phyloP scores from a whole-genome alignment of 441 rosid genomes.

The Populus trichocarpa region DNA sequence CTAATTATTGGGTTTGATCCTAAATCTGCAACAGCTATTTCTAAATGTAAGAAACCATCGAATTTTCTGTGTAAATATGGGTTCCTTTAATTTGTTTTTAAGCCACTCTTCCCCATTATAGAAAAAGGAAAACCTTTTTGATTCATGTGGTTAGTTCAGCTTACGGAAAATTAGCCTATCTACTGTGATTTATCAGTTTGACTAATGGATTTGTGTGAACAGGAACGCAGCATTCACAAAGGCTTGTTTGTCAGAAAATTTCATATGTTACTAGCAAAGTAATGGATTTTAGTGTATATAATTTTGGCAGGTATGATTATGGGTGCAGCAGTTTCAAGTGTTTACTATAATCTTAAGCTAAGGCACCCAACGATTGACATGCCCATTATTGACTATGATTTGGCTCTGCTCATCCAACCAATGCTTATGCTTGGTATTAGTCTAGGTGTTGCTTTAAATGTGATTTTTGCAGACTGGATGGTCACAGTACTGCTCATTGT shows the following conservation, averaged over 20 bases:
- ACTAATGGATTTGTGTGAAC: too few relatives aligned
- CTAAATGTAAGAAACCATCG: constrained; percentile 47
- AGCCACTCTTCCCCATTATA: too few relatives aligned
- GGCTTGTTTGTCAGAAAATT: too few relatives aligned
- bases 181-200: too few relatives aligned
- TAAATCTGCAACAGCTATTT: constrained; percentile 61
- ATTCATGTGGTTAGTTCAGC: too few relatives aligned
- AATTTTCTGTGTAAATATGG: too few relatives aligned
- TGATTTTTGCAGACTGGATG: constrained; percentile 70
- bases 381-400: constrained; percentile 62
- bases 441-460: constrained; percentile 59
- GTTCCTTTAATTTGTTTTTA: neutral
- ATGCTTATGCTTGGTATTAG: constrained; percentile 68
- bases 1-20: constrained; percentile 61
- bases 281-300: too few relatives aligned
- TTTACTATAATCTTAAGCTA: constrained; percentile 49
- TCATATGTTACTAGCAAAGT: too few relatives aligned
- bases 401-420: neutral
- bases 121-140: too few relatives aligned
- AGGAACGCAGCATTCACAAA: too few relatives aligned
- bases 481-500: constrained; percentile 10
- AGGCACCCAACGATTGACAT: constrained; percentile 61
- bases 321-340: constrained; percentile 62
- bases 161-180: too few relatives aligned
- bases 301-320: constrained; percentile 53